Evolutionary conservation across 2,329 filamentous ascomycete species (phyloP).

Genomic region (Cladosporium sp.): DNA sequence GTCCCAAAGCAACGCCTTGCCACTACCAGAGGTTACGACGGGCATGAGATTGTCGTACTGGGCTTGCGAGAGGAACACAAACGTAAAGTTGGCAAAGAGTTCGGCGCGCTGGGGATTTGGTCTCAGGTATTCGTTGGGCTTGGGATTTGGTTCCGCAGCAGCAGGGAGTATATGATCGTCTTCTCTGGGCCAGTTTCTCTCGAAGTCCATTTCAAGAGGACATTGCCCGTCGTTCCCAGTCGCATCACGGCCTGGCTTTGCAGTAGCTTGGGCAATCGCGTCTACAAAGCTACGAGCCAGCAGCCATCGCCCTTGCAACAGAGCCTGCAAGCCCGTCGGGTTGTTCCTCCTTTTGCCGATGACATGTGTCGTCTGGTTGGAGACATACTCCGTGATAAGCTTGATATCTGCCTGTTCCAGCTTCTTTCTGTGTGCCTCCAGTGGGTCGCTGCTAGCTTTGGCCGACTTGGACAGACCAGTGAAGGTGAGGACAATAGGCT

Average conservation of each 20-base stretch:
- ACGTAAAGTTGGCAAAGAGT: constrained; percentile 82
- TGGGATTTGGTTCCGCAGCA: constrained; percentile 69
- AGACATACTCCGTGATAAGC: constrained; percentile 67
- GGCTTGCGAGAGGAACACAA: constrained; percentile 73
- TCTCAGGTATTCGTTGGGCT: constrained; percentile 59
- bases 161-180: constrained; percentile 67
- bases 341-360: constrained; percentile 88
- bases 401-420: constrained; percentile 90
- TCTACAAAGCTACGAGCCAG: constrained; percentile 71
- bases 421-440: constrained; percentile 57
- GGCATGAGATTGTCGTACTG: constrained; percentile 74
- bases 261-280: constrained; percentile 61
- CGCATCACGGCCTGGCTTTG: constrained; percentile 18
- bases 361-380: constrained; percentile 74
- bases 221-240: constrained; percentile 21
- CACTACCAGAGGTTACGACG: constrained; percentile 72
- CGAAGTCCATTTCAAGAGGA: constrained; percentile 73
- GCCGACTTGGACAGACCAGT: constrained; percentile 63
- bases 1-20: constrained; percentile 70
- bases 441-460: constrained; percentile 47
- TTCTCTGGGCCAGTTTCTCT: constrained; percentile 72
- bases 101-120: constrained; percentile 63
- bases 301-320: constrained; percentile 76
- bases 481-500: constrained; percentile 75
- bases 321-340: constrained; percentile 76